Conservation (phyloP, 345 rosid species). For the Cardamine occulta region DNA sequence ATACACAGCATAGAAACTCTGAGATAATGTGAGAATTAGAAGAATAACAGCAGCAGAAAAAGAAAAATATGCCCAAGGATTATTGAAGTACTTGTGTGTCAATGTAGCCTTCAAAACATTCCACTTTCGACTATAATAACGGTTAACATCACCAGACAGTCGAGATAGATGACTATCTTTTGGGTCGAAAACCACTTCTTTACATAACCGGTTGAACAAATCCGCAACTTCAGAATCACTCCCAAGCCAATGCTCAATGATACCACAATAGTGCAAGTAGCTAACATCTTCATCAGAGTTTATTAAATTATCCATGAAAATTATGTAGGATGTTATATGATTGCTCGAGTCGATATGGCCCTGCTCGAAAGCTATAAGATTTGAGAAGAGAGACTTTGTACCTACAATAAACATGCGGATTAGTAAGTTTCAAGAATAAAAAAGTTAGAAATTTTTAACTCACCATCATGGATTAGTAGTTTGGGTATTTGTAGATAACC, state of each 20-base stretch:
- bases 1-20: constrained; percentile 67
- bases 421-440: constrained; percentile 42
- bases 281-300: constrained; percentile 69
- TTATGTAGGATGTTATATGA: constrained; percentile 16
- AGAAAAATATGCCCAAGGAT: constrained; percentile 77
- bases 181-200: constrained; percentile 73
- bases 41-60: constrained; percentile 60
- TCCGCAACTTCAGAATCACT: constrained; percentile 80
- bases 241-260: constrained; percentile 80
- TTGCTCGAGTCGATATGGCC: constrained; percentile 3
- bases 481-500: constrained; percentile 69
- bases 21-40: constrained; percentile 66
- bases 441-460: background rate
- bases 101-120: constrained; percentile 68
- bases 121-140: constrained; percentile 66
- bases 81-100: constrained; percentile 70
- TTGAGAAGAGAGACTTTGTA: constrained; percentile 72
- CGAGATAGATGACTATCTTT: constrained; percentile 62
- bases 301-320: constrained; percentile 72
- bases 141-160: constrained; percentile 61
- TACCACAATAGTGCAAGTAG: constrained; percentile 68
- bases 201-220: constrained; percentile 72
- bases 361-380: constrained; percentile 32
- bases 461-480: constrained; percentile 76
- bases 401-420: constrained; percentile 54